Evolutionary conservation across 1,139 yeast species (phyloP).

Genomic region (Kluyveromyces marxianus): DNA sequence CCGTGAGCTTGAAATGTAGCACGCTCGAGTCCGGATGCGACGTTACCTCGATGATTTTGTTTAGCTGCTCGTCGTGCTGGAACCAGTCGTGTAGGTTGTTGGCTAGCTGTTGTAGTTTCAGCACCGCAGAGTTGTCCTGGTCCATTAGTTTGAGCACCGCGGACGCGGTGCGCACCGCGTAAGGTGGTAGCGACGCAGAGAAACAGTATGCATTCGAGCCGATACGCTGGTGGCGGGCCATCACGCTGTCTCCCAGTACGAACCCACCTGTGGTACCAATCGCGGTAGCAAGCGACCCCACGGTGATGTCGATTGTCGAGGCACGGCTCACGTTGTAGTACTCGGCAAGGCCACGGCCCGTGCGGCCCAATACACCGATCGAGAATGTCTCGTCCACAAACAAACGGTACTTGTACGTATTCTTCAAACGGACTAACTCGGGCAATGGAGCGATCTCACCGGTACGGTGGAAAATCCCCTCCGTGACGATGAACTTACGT

Average conservation of each 20-base stretch:
- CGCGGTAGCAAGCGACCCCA: constrained; percentile 78
- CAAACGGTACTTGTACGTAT: constrained; percentile 74
- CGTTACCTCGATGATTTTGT: constrained; percentile 40
- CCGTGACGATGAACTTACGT: constrained; percentile 85
- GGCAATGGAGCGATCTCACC: constrained; percentile 79
- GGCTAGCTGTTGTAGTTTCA: constrained; percentile 33
- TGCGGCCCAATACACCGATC: constrained; percentile 74
- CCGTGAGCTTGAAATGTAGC: constrained; percentile 50
- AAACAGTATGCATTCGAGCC: constrained; percentile 86
- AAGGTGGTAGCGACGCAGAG: constrained; percentile 93
- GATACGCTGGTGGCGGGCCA: constrained; percentile 90
- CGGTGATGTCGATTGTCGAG: constrained; percentile 59
- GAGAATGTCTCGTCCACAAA: constrained; percentile 84
- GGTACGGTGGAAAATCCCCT: constrained; percentile 72
- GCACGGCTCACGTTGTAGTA: constrained; percentile 56
- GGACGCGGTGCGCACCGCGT: constrained; percentile 69
- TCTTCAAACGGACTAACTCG: constrained; percentile 64
- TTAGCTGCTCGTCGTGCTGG: constrained; percentile 28
- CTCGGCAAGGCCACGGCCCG: constrained; percentile 84
- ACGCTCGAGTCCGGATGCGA: constrained; percentile 62
- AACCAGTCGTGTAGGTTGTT: constrained; percentile 34
- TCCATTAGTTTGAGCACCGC: constrained; percentile 47
- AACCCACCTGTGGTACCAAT: constrained; percentile 93
- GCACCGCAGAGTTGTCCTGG: constrained; percentile 30
- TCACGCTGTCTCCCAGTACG: constrained; percentile 76